Percentiles rank a stretch among this genome's conserved stretches.
These are phyloP conservation scores for Talaromyces sp. DNA, from an alignment of 2,329 filamentous ascomycete genomes.

Conservation along the genomic window DNA sequence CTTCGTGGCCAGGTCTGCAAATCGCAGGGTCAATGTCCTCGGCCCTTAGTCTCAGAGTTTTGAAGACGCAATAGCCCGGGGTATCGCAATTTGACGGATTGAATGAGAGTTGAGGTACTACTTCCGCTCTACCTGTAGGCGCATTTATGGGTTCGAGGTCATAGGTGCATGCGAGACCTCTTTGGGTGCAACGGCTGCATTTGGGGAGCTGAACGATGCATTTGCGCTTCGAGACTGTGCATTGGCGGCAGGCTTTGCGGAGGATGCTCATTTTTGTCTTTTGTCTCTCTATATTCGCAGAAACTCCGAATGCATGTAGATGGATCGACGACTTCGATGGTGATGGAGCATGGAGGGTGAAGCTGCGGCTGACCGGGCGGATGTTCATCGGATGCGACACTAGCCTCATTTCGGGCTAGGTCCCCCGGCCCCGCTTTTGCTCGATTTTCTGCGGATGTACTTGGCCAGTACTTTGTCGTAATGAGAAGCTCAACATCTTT, in stretches of 20 bases:
- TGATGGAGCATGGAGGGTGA: neutral
- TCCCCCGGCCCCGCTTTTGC: neutral
- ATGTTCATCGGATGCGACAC: too few species aligned
- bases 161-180: constrained; percentile 9
- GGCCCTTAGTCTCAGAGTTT: neutral
- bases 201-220: constrained; percentile 12
- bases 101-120: neutral
- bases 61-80: constrained; percentile 12
- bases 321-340: neutral
- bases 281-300: too few species aligned
- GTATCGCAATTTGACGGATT: constrained; percentile 11
- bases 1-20: constrained; percentile 6
- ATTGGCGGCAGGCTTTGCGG: constrained; percentile 13
- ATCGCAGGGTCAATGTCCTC: neutral
- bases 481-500: neutral
- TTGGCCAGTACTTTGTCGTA: too few species aligned
- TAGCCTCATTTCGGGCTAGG: neutral
- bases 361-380: neutral
- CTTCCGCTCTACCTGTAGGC: neutral
- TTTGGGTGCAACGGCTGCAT: constrained; percentile 12
- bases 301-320: neutral
- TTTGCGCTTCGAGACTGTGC: constrained; percentile 10
- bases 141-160: constrained; percentile 12
- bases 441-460: neutral
- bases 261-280: constrained; percentile 3